phyloP scores from a whole-genome alignment of 768 basidiomycete genomes.

The Mycena amicta region DNA sequence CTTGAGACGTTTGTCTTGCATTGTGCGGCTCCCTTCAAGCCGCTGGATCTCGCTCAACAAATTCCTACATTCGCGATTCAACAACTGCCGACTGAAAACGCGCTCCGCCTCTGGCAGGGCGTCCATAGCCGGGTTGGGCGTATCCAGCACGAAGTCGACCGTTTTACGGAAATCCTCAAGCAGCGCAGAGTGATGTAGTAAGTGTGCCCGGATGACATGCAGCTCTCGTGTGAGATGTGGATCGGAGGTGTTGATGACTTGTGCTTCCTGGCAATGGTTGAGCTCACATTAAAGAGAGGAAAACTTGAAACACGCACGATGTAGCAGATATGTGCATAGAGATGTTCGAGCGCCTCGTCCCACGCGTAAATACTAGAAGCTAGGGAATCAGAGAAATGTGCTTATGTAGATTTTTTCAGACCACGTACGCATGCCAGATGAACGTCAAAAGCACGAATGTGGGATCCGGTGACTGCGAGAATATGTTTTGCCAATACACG shows the following conservation, averaged over 20 bases:
- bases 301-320: conserved; percentile 35
- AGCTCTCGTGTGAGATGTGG: conserved; percentile 54
- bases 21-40: conserved; percentile 38
- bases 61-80: conserved; percentile 51
- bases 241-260: conserved; percentile 44
- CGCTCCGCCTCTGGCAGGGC: conserved; percentile 30
- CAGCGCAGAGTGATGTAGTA: conserved; percentile 58
- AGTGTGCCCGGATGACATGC: conserved; percentile 61
- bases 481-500: conserved; percentile 50
- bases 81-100: conserved; percentile 31
- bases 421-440: conserved; percentile 54
- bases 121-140: conserved; percentile 56
- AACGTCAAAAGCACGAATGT: conserved; percentile 57
- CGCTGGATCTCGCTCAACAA: conserved; percentile 54
- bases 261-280: conserved; percentile 44
- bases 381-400: not conserved
- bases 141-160: conserved; percentile 50
- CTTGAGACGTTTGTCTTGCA: conserved; percentile 53
- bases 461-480: conserved; percentile 48
- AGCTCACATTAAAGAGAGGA: not conserved
- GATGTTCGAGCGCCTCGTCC: conserved; percentile 58
- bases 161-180: conserved; percentile 57
- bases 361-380: conserved; percentile 48
- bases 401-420: too few species aligned
- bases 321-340: conserved; percentile 52